Evolutionary conservation across 2,329 filamentous ascomycete species (phyloP).

Genomic region (Sclerotinia trifoliorum): DNA sequence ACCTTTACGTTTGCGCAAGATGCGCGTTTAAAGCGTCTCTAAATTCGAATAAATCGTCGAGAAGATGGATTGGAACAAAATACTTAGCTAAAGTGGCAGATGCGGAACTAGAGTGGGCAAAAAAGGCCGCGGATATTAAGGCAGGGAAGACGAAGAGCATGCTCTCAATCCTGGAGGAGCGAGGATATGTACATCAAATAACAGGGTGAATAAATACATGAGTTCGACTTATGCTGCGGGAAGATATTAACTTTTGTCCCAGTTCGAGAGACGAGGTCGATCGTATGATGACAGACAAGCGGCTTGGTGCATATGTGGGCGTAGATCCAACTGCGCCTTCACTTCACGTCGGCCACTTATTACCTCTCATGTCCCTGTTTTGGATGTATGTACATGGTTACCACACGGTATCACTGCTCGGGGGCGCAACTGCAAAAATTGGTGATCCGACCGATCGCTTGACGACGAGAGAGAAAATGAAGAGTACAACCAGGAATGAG

Average conservation of each 20-base stretch:
- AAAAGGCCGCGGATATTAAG: slow-evolving; percentile 48
- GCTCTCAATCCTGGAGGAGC: slow-evolving; percentile 65
- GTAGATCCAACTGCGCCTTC: slow-evolving; percentile 80
- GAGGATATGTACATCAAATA: slow-evolving; percentile 71
- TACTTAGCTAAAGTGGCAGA: slow-evolving; percentile 41
- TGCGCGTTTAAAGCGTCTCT: slow-evolving; percentile 33
- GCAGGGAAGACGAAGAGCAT: slow-evolving; percentile 53
- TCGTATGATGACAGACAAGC: slow-evolving; percentile 60
- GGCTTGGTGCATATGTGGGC: slow-evolving; percentile 75
- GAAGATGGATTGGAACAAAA: slow-evolving; percentile 37
- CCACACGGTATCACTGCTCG: slow-evolving; percentile 64
- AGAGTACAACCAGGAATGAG: slow-evolving; percentile 52
- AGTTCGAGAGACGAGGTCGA: slow-evolving; percentile 53
- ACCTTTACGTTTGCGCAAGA: slow-evolving; percentile 37
- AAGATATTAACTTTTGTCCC: slow-evolving; percentile 24
- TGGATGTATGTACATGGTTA: slow-evolving; percentile 81
- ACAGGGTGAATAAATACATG: slow-evolving; percentile 60
- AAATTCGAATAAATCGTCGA: slow-evolving; percentile 22
- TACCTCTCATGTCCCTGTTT: slow-evolving; percentile 80
- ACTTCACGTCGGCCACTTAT: slow-evolving; percentile 75
- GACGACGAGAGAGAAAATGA: slow-evolving; percentile 56
- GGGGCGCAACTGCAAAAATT: slow-evolving; percentile 73
- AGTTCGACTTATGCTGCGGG: slow-evolving; percentile 10
- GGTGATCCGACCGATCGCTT: slow-evolving; percentile 76
- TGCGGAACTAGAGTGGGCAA: slow-evolving; percentile 47